Evolutionary conservation across 2,329 filamentous ascomycete genomes (phyloP), one percentile per base, ranked within the genome.

Genomic region (Stachybotrys echinatus): DNA sequence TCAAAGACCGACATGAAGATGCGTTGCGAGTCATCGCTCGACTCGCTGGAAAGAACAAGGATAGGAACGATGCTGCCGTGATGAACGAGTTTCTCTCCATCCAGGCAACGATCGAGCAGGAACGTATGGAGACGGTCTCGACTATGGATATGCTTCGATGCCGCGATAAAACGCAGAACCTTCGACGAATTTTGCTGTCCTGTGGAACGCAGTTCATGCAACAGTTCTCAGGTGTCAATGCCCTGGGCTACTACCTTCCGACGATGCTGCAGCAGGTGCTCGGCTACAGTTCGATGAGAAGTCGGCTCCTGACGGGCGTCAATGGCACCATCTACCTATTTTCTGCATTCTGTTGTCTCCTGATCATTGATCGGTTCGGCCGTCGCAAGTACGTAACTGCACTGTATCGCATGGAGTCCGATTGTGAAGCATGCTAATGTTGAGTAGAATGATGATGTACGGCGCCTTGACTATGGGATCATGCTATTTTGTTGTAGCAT

Each of bases 181-280:
- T 73, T 39, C 61, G 69, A 2, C 60, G 69, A 5, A 52, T 73
- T 2, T 50, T 72, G 18, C 50, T 71, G 1, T 65, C 63, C 4
- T 72, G 67, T 34, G 79, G 80, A 1, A 77, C 78, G 0, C 70
- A 74, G 42, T 66, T 74, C 43, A 73, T 73, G 65, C 71, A 74
- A 49, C 69, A 73, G 39, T 71, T 74, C 54, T 81, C 61, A 23
- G 68, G 67, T n/a, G 67, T 72, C 18, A 72, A 72, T 42, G 66
- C 66, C 10, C 52, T 71, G 54, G 70, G 70, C 4, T 73, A 73
- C 52, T 74, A 74, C 50, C 64, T 84, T 0, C 80, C 80, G 0
- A 81, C 77, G 0, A 70, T 85, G 0, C 61, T 84, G 2, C 78
- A 79, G 48, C 61, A 77, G 43, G 79, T 72, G 6, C 78, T 85